Conservation (phyloP, 1,284 basidiomycete species). For the Porphyrellus sp. region DNA sequence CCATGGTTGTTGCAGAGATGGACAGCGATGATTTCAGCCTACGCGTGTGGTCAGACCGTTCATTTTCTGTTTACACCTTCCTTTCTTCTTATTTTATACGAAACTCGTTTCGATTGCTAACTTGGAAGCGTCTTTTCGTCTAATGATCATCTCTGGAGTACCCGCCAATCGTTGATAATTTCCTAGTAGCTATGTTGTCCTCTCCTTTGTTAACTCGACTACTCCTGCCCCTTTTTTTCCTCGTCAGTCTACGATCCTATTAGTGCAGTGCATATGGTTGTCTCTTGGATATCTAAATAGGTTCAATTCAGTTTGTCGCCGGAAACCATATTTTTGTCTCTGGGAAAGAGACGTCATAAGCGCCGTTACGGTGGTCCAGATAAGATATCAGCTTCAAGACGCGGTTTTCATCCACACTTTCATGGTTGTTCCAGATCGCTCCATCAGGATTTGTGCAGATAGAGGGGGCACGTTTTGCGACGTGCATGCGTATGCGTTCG, state of each 20-base stretch:
- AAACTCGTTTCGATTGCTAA: constrained; percentile 17
- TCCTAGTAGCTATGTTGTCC: constrained; percentile 22
- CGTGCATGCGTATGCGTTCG: constrained; percentile 60
- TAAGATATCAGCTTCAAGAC: constrained; percentile 9
- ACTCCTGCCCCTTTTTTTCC: background rate
- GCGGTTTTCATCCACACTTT: background rate
- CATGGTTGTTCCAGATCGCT: constrained; percentile 52
- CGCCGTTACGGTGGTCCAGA: background rate
- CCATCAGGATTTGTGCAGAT: constrained; percentile 53
- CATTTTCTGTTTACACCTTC: background rate
- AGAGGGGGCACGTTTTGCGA: constrained; percentile 81
- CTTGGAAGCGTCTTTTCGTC: constrained; percentile 9
- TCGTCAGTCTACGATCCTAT: constrained; percentile 6
- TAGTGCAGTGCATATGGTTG: constrained; percentile 23
- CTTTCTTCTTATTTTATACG: constrained; percentile 1
- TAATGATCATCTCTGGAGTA: constrained; percentile 25
- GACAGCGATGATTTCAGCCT: constrained; percentile 8
- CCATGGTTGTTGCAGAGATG: constrained; percentile 15
- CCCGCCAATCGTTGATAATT: constrained; percentile 28
- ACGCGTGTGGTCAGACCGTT: constrained; percentile 6
- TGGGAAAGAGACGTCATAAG: constrained; percentile 8
- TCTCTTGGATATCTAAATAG: constrained; percentile 22
- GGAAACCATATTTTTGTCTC: too few species aligned
- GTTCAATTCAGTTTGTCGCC: constrained; percentile 1
- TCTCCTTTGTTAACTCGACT: constrained; percentile 12